A percentile compares a stretch with the other conserved stretches of the same genome.
These are phyloP conservation scores for Aspergillus terreus DNA, from an alignment of 2,329 filamentous ascomycete genomes.

Conservation along the genomic window DNA sequence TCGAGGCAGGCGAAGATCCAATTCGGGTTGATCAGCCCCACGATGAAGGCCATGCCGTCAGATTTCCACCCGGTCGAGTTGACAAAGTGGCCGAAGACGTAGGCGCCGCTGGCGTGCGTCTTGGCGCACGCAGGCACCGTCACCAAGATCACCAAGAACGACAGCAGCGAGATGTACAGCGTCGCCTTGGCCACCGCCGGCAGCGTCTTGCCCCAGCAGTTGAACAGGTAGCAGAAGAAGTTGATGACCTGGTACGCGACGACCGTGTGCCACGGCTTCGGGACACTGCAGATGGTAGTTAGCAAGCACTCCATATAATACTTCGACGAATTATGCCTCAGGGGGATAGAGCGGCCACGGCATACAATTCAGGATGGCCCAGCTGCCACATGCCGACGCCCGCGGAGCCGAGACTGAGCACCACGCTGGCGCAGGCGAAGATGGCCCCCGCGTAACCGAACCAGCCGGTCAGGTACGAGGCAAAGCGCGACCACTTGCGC, in stretches of 20 bases:
- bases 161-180: constrained; percentile 46
- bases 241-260: constrained; percentile 48
- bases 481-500: constrained; percentile 42
- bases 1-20: constrained; percentile 52
- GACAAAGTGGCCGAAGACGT: constrained; percentile 52
- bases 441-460: constrained; percentile 54
- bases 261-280: constrained; percentile 35
- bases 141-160: constrained; percentile 48
- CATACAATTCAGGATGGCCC: constrained; percentile 51
- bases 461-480: constrained; percentile 49
- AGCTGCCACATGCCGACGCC: constrained; percentile 52
- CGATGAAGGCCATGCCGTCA: constrained; percentile 51
- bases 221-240: constrained; percentile 48
- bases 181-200: constrained; percentile 41
- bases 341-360: not conserved
- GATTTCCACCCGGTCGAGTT: constrained; percentile 51
- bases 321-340: not conserved
- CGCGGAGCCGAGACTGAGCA: constrained; percentile 47
- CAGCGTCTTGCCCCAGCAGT: constrained; percentile 39
- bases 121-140: constrained; percentile 46
- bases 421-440: constrained; percentile 53
- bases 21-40: constrained; percentile 52
- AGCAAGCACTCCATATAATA: constrained; percentile 6
- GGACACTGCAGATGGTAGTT: constrained; percentile 20
- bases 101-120: constrained; percentile 44